A percentile compares a stretch with the other conserved stretches of the same genome.
Evolutionary conservation across 805 yeast genomes (phyloP).

Genomic region (Tetrapisispora taiwanensis): DNA sequence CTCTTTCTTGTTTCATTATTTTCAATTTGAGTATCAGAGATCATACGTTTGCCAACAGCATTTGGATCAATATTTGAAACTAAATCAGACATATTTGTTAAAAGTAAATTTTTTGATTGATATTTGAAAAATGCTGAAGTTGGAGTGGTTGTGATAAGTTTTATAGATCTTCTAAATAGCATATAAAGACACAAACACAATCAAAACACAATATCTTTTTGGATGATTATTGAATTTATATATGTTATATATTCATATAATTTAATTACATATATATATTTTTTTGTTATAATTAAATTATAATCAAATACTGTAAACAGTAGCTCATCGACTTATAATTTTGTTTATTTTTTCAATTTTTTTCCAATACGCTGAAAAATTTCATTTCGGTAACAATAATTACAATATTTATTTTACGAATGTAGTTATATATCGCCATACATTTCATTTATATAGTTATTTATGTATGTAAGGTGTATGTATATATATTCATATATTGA

Average conservation of each 20-base stretch:
- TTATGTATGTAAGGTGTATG: too few relatives aligned
- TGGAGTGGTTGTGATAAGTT: background rate
- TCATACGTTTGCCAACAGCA: conserved; percentile 1
- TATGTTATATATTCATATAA: too few relatives aligned
- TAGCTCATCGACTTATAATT: background rate
- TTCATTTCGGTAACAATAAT: too few relatives aligned
- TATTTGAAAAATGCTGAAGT: background rate
- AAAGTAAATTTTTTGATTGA: background rate
- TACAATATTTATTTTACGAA: too few relatives aligned
- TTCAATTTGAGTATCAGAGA: background rate
- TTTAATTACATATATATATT: too few relatives aligned
- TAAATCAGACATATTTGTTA: background rate
- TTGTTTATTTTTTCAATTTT: background rate
- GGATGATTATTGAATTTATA: too few relatives aligned
- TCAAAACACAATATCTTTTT: too few relatives aligned
- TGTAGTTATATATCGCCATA: too few relatives aligned
- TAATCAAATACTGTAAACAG: background rate
- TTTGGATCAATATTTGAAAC: background rate
- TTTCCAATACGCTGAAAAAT: background rate
- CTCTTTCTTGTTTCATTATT: conserved; percentile 5
- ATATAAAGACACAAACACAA: background rate
- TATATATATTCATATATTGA: too few relatives aligned
- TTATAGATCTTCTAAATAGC: background rate
- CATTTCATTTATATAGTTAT: too few relatives aligned
- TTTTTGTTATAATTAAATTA: too few relatives aligned